Evolutionary conservation across 495 filamentous ascomycete genomes (phyloP).

Genomic region (Chaetomium cochliodes): DNA sequence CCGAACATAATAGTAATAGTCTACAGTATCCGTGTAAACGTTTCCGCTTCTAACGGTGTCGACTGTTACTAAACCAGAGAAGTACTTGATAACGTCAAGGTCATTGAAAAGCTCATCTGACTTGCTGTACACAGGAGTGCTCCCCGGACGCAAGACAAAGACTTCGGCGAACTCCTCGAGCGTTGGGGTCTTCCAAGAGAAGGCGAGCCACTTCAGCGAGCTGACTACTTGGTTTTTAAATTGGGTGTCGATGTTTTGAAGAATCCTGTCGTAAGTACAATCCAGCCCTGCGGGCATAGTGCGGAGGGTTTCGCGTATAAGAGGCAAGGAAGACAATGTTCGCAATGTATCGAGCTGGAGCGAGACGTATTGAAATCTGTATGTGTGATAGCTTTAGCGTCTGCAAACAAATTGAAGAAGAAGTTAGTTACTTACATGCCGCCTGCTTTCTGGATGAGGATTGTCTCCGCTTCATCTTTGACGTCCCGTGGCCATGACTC

Average conservation of each 20-base stretch:
- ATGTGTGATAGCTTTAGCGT: too few species aligned
- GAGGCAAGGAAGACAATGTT: background rate
- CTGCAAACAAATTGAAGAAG: background rate
- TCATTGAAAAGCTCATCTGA: background rate
- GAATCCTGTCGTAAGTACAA: constrained; percentile 2
- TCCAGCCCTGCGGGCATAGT: background rate
- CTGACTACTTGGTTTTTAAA: background rate
- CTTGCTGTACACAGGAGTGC: background rate
- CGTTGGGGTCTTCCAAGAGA: background rate
- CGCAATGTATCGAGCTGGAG: background rate
- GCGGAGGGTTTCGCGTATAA: background rate
- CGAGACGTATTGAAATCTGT: constrained; percentile 3
- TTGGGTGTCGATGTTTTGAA: background rate
- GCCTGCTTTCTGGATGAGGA: background rate
- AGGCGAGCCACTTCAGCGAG: background rate
- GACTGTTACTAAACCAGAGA: background rate
- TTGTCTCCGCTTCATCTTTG: background rate
- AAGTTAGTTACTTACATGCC: background rate
- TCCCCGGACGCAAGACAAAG: background rate
- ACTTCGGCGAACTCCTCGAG: constrained; percentile 5
- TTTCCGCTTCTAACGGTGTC: background rate
- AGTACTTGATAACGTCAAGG: background rate
- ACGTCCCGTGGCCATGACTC: background rate
- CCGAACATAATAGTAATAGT: too few species aligned
- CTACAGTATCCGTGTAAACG: too few species aligned